A percentile compares a stretch with the other conserved stretches of the same genome.
Evolutionary conservation across 805 yeast species (phyloP).

Genomic region (Kuraishia molischiana): DNA sequence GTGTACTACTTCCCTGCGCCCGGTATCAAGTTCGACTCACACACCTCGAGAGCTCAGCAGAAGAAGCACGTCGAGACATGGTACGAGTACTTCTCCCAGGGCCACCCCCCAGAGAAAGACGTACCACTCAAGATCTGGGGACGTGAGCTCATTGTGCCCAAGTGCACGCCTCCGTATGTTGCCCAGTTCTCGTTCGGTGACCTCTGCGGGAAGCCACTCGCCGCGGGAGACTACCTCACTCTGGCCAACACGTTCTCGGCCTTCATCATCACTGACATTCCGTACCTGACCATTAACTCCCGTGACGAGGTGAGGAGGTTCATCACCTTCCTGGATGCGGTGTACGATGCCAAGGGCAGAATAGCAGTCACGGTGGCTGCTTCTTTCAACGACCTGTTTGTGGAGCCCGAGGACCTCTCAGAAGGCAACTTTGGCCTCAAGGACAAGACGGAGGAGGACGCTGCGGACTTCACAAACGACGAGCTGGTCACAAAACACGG

Average conservation of each 20-base stretch:
- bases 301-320: slow-evolving; percentile 85
- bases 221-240: slow-evolving; percentile 91
- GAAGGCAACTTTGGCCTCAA: slow-evolving; percentile 34
- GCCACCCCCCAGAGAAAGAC: slow-evolving; percentile 30
- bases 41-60: slow-evolving; percentile 39
- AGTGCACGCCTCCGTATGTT: slow-evolving; percentile 65
- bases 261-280: slow-evolving; percentile 88
- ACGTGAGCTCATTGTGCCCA: slow-evolving; percentile 66
- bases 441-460: slow-evolving; percentile 15
- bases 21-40: slow-evolving; percentile 44
- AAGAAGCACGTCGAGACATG: slow-evolving; percentile 59
- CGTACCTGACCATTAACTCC: slow-evolving; percentile 65
- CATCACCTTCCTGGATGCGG: slow-evolving; percentile 92
- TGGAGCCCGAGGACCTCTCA: slow-evolving; percentile 60
- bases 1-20: slow-evolving; percentile 70
- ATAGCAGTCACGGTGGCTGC: slow-evolving; percentile 86
- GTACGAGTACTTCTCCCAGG: slow-evolving; percentile 72
- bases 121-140: slow-evolving; percentile 72
- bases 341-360: slow-evolving; percentile 83
- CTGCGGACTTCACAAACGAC: slow-evolving; percentile 36
- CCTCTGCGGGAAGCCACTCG: slow-evolving; percentile 77
- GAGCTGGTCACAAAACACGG: slow-evolving; percentile 69
- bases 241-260: slow-evolving; percentile 68
- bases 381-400: slow-evolving; percentile 75
- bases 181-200: slow-evolving; percentile 86